phyloP scores from a whole-genome alignment of 257 asterid genomes.

The Mitragyna speciosa region DNA sequence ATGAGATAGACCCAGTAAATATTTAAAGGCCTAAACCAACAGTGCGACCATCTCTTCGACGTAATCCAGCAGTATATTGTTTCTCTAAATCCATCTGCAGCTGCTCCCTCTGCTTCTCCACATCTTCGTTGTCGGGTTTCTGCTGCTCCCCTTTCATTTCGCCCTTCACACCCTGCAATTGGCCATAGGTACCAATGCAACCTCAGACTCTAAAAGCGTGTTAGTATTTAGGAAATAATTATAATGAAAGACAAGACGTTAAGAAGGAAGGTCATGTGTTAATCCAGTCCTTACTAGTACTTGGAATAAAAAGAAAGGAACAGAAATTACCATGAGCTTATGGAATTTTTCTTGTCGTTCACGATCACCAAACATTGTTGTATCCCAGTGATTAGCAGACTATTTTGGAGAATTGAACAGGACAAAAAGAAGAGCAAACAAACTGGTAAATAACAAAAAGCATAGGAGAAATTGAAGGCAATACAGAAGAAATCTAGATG shows the following conservation, averaged over 20 bases:
- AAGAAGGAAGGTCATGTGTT: too few species aligned
- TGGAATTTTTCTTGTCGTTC: conserved; percentile 96
- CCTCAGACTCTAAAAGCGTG: conserved; percentile 99
- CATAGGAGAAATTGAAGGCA: conserved; percentile 10
- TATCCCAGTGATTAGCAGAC: conserved; percentile 85
- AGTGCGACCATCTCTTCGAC: conserved; percentile 98
- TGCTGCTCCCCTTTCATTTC: conserved; percentile 53
- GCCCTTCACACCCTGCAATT: conserved; percentile 99
- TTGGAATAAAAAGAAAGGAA: conserved; percentile 22
- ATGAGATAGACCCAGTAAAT: not conserved
- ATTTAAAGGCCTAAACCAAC: conserved; percentile 90
- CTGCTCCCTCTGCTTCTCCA: conserved; percentile 76
- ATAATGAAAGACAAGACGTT: too few species aligned
- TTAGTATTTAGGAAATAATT: conserved; percentile 54
- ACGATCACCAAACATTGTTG: conserved; percentile 73
- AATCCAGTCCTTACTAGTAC: too few species aligned
- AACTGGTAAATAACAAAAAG: conserved; percentile 43
- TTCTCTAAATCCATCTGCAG: conserved; percentile 92
- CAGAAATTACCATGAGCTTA: conserved; percentile 92
- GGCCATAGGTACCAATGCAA: conserved; percentile 93
- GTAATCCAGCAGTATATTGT: conserved; percentile 96
- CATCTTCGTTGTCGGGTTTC: conserved; percentile 57
- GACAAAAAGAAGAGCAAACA: conserved; percentile 26
- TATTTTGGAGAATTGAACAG: conserved; percentile 40
- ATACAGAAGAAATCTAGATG: not conserved